Conservation (phyloP, 2,329 filamentous ascomycete genomes). For the Alternaria arbusti region DNA sequence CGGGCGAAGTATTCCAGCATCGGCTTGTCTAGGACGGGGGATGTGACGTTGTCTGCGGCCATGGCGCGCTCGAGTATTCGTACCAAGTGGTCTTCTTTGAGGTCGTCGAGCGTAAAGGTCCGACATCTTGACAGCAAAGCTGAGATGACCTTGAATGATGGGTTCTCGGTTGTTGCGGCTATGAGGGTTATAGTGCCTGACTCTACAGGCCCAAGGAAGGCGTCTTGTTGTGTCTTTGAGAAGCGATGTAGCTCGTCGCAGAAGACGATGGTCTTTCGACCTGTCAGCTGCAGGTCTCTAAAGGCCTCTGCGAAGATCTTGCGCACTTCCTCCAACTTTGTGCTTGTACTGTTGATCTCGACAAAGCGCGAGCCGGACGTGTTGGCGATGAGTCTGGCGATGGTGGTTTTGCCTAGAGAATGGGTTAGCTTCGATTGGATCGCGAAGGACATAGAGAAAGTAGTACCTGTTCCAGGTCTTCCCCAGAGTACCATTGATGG, state of each 20-base stretch:
- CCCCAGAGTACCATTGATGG: constrained; percentile 98
- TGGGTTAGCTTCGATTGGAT: not conserved
- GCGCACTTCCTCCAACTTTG: constrained; percentile 88
- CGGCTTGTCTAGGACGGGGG: constrained; percentile 73
- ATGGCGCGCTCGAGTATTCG: constrained; percentile 80
- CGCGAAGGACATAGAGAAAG: not conserved
- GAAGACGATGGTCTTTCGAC: constrained; percentile 92
- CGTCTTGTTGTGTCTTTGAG: constrained; percentile 90
- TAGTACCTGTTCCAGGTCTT: constrained; percentile 66
- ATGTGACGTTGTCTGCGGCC: constrained; percentile 60
- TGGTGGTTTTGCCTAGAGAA: constrained; percentile 78
- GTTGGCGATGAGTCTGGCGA: constrained; percentile 86
- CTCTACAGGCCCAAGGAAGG: constrained; percentile 92
- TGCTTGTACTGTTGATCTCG: constrained; percentile 92
- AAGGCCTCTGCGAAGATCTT: constrained; percentile 86
- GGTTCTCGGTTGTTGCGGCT: constrained; percentile 96
- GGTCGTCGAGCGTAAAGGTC: constrained; percentile 82
- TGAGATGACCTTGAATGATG: constrained; percentile 88
- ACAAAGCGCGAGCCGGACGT: constrained; percentile 80
- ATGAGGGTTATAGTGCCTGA: constrained; percentile 89
- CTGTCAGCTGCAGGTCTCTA: constrained; percentile 79
- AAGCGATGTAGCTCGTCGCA: constrained; percentile 97
- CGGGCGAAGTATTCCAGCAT: constrained; percentile 81
- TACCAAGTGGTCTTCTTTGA: constrained; percentile 74
- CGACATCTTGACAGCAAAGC: constrained; percentile 88